Evolutionary conservation across 331 rosid genomes (phyloP).

Genomic region (Malus hybrid): DNA sequence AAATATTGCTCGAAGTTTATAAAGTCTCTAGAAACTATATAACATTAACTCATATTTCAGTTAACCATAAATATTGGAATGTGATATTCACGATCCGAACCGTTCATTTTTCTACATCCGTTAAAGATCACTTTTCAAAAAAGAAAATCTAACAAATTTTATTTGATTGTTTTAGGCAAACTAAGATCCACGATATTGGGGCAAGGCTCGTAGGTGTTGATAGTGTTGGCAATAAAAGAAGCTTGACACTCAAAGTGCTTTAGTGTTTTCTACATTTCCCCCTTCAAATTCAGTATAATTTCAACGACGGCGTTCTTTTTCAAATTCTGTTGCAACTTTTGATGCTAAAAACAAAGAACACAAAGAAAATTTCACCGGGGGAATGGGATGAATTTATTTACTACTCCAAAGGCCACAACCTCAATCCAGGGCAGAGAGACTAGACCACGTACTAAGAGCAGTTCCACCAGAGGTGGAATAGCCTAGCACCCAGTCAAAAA

Average conservation of each 20-base stretch:
- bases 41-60: too few relatives aligned
- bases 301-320: background rate
- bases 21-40: too few relatives aligned
- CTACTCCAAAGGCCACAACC: slow-evolving; percentile 94
- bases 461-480: too few relatives aligned
- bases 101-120: too few relatives aligned
- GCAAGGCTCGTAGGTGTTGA: background rate
- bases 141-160: slow-evolving; percentile 1
- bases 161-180: slow-evolving; percentile 58
- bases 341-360: slow-evolving; percentile 52
- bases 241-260: slow-evolving; percentile 52
- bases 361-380: slow-evolving; percentile 22
- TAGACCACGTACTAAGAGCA: slow-evolving; percentile 73
- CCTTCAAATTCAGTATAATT: background rate
- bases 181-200: slow-evolving; percentile 84
- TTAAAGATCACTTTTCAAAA: too few relatives aligned
- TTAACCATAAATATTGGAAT: too few relatives aligned
- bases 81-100: too few relatives aligned
- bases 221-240: too few relatives aligned
- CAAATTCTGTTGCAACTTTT: slow-evolving; percentile 54
- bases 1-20: too few relatives aligned
- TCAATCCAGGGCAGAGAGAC: slow-evolving; percentile 83
- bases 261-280: slow-evolving; percentile 9
- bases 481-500: too few relatives aligned
- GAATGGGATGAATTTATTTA: slow-evolving; percentile 78